Evolutionary conservation across 2,329 filamentous ascomycete genomes (phyloP), one percentile per base, ranked within the genome.

Genomic region (Hyphodiscus sp.): DNA sequence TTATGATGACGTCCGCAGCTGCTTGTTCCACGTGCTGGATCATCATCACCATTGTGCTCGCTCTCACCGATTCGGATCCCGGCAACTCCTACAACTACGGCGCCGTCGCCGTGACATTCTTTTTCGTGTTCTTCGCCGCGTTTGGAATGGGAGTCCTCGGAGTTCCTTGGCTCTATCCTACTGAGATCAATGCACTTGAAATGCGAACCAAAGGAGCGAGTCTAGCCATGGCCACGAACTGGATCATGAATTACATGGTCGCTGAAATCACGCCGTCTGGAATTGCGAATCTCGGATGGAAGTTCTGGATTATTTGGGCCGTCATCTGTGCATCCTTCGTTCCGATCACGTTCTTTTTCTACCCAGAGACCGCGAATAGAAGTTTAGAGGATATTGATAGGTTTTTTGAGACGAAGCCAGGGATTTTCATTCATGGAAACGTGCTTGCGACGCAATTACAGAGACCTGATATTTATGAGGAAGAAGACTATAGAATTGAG

Each of bases 81-180:
- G 15, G 56, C 56, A 15, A 69, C 45, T 59, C 58, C 71, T 49
- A 69, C 74, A 42, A 73, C 69, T 70, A 73, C 1, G 82, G 82
- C 58, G 70, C 84, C 29, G 74, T 66, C 2, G 63, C 67, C 9
- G 67, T 72, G 0, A 64, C 69, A 1, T 71, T 72, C 51, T 71
- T 73, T 63, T 71, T 72, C 49, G 53, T 80, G 19, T 83, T 81
- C 68, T 81, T 78, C 63, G 78, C 78, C 2, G 80, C 78, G 69
- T 84, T 83, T 63, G 67, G 67, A 0, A 62, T 63, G 41, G 65
- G 66, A 8, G 62, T 66, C 20, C 66, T 69, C 33, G 33, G 33
- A 15, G 33, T 38, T 38, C 33, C 33, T 10, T 38, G 70, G 70
- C 63, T 71, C 1, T 68, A 71, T 42, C 67, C 69, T 0, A 64